Base-by-base conservation (phyloP, 169 alveolate species). In the Plasmodium billcollinsi region DNA sequence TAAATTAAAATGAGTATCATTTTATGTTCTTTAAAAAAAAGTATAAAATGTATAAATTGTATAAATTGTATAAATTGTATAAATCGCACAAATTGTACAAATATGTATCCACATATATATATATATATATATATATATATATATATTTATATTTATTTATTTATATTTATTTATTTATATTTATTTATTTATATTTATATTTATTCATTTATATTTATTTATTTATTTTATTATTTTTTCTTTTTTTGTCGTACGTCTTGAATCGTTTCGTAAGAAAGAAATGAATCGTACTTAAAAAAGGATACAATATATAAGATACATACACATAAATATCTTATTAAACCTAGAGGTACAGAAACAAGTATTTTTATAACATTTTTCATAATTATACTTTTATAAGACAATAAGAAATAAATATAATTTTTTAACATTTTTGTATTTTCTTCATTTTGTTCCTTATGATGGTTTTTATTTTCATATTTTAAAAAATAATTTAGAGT, bases 361-460 rank as follows among this genome's bases (percentile, higher is more conserved):
- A 78, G 24, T 66, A 78, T 29, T 59, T 78, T 78, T 63, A 78
- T 54, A 6, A 78, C 58, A 58, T 70, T 65, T 47, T 78, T 78
- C 24, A 78, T 71, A 18, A 78, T 54, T 39, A 69, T 52, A 14
- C 56, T 65, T 78, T 78, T 78, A 14, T 78, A 78, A 0, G 78
- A 78, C 59, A 78, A 66, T 59, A 78, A 78, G 54, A 78, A 78
- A 50, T 65, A 21, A 49, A 78, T 21, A 14, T 2, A 3, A 2
- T 21, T 70, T 24, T 50, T 70, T 33, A 33, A 33, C 9, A 33
- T 33, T 3, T 33, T 33, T 5, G 5, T 6, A 70, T 50, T 52
- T 0, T 18, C 52, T 2, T 15, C 9, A 26, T 70, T 43, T 15
- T 20, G 9, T 15, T 29, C 47, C 4, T 49, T 45, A 9, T 15